Base-by-base conservation (phyloP, 129 eudicot genomes). In the Centrapalus pauciflorus region DNA sequence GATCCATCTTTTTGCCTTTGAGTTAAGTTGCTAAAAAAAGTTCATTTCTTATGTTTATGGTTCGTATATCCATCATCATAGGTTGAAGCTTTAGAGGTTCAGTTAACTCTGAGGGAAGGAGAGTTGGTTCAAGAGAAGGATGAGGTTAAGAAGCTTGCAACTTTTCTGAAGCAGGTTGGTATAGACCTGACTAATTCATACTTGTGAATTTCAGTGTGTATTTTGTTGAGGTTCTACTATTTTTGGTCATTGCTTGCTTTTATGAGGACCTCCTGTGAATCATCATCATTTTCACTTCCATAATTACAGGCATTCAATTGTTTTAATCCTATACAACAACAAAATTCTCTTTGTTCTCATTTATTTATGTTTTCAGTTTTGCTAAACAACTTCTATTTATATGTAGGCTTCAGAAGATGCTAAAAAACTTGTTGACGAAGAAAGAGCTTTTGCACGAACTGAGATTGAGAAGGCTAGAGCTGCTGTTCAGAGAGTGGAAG, bases 401-500 rank as follows among this genome's bases (percentile, higher is more conserved):
- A 54, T 64, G 28, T 68, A 92, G 98, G 96, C 98, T 45, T 92
- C 98, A 28, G 95, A 88, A 80, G 98, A 92, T 81, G 98, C 98
- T 52, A 88, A 88, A 56, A 88, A 78, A 28, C 96, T 92, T 66
- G 98, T 92, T 73, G 98, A 92, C 34, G 95, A 88, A 77, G 98
- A 92, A 82, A 82, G 98, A 80, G 86, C 91, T 43, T 81, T 85
- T 79, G 98, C 98, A 65, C 76, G 95, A 40, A 76, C 76, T 32
- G 98, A 92, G 74, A 92, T 92, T 34, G 98, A 88, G 73, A 92
- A 92, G 56, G 98, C 98, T 2, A 85, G 91, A 85, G 85, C 84
- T 69, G 96, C 98, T 12, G 98, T 92, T 61, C 98, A 88, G 84
- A 83, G 96, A 81, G 95, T 92, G 55, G 98, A 92, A 84, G 98